Conservation (phyloP, 371 early-diverging fungal species). For the Mortierella sp. region DNA sequence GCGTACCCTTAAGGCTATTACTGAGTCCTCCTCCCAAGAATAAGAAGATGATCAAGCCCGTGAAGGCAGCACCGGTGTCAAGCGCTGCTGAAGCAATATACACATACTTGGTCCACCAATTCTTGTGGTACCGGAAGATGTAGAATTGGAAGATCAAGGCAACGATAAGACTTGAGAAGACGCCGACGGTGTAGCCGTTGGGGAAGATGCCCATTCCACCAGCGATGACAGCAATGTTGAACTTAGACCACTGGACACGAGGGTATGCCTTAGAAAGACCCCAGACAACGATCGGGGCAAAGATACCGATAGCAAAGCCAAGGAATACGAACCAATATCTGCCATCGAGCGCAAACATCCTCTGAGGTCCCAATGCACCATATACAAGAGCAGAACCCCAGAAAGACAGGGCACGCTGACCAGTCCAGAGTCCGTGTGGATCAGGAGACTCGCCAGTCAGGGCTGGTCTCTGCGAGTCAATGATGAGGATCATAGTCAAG, state of each 20-base stretch:
- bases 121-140: slow-evolving; percentile 60
- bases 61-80: slow-evolving; percentile 67
- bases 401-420: slow-evolving; percentile 50
- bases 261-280: slow-evolving; percentile 51
- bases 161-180: slow-evolving; percentile 65
- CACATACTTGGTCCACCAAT: slow-evolving; percentile 75
- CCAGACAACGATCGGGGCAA: slow-evolving; percentile 61
- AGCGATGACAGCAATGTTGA: slow-evolving; percentile 47
- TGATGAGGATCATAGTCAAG: slow-evolving; percentile 63
- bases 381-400: slow-evolving; percentile 22
- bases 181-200: slow-evolving; percentile 62
- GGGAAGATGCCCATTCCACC: slow-evolving; percentile 45
- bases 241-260: slow-evolving; percentile 48
- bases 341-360: slow-evolving; percentile 68
- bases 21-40: slow-evolving; percentile 20
- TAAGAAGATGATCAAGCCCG: slow-evolving; percentile 56
- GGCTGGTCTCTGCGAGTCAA: slow-evolving; percentile 59
- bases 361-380: slow-evolving; percentile 75
- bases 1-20: slow-evolving; percentile 11
- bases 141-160: slow-evolving; percentile 61
- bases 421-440: slow-evolving; percentile 60
- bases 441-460: slow-evolving; percentile 49
- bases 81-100: slow-evolving; percentile 63
- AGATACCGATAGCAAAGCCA: slow-evolving; percentile 61
- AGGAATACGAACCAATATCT: slow-evolving; percentile 61